phyloP scores from a whole-genome alignment of 2,329 filamentous ascomycete genomes.

The Grosmannia serpens region DNA sequence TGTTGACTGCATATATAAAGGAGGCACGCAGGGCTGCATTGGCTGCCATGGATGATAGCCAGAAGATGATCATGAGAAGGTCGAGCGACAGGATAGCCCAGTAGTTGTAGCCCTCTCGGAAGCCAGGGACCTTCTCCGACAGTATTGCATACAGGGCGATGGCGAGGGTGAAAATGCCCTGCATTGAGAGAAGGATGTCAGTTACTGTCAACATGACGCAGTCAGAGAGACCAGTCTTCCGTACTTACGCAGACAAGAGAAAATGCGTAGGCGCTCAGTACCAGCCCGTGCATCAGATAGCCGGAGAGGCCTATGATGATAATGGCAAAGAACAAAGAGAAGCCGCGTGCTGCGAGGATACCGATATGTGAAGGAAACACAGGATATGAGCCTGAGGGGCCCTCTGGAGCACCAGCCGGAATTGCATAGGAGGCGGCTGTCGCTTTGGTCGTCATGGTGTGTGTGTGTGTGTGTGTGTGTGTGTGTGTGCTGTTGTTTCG shows the following conservation, averaged over 20 bases:
- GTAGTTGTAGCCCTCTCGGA: constrained; percentile 19
- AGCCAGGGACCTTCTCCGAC: constrained; percentile 16
- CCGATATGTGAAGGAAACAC: constrained; percentile 13
- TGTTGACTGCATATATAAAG: constrained; percentile 14
- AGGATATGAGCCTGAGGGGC: constrained; percentile 10
- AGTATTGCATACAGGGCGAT: constrained; percentile 17
- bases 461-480: too few relatives aligned
- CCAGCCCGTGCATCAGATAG: constrained; percentile 19
- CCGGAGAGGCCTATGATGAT: constrained; percentile 16
- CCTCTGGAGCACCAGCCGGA: constrained; percentile 2
- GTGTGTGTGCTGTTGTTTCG: background rate
- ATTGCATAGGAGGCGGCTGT: constrained; percentile 3
- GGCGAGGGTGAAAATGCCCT: constrained; percentile 19
- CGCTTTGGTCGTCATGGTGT: background rate
- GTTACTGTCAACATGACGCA: background rate
- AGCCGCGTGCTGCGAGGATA: constrained; percentile 16
- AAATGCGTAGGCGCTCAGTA: constrained; percentile 16
- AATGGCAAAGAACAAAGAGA: constrained; percentile 18
- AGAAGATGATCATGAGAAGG: constrained; percentile 20
- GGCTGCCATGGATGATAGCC: constrained; percentile 21
- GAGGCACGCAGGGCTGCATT: constrained; percentile 17
- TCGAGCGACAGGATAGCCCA: constrained; percentile 22
- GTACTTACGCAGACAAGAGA: constrained; percentile 19
- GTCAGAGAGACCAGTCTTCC: background rate
- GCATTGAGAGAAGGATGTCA: background rate